Conservation (phyloP, 1,139 yeast genomes). For the Meyerozyma carpophila region DNA sequence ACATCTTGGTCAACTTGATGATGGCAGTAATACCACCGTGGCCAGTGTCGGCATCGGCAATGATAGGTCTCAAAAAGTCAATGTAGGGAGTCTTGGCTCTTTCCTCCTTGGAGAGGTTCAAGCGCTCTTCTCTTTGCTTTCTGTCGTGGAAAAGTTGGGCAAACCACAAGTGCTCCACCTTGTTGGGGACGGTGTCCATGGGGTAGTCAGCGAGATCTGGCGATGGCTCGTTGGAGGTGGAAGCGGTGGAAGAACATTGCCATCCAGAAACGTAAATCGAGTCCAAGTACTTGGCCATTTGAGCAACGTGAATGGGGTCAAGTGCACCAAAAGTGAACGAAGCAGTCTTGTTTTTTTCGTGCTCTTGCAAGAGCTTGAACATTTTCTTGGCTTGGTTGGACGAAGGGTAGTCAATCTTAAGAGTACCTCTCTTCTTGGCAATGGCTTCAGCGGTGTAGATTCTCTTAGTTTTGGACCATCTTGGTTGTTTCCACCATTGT, state of each 20-base stretch:
- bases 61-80: constrained; percentile 89
- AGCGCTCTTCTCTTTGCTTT: constrained; percentile 87
- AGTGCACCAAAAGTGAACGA: constrained; percentile 94
- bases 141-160: constrained; percentile 97
- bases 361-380: constrained; percentile 62
- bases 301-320: constrained; percentile 94
- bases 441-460: constrained; percentile 86
- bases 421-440: constrained; percentile 80
- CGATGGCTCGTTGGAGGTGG: constrained; percentile 94
- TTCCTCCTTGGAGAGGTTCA: constrained; percentile 51
- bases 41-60: constrained; percentile 98
- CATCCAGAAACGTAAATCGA: constrained; percentile 94
- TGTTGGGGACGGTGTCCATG: constrained; percentile 97
- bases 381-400: constrained; percentile 78
- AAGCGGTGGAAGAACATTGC: constrained; percentile 98
- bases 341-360: constrained; percentile 66
- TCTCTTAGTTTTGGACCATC: constrained; percentile 87
- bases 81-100: constrained; percentile 60
- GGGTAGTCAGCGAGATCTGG: constrained; percentile 99
- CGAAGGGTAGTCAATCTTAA: constrained; percentile 70
- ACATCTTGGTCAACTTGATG: constrained; percentile 90
- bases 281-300: constrained; percentile 94
- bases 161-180: constrained; percentile 94
- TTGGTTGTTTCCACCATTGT: constrained; percentile 89
- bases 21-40: constrained; percentile 98